Base-by-base conservation (phyloP, 2,329 filamentous ascomycete species). In the Aspergillus pseudonomiae region DNA sequence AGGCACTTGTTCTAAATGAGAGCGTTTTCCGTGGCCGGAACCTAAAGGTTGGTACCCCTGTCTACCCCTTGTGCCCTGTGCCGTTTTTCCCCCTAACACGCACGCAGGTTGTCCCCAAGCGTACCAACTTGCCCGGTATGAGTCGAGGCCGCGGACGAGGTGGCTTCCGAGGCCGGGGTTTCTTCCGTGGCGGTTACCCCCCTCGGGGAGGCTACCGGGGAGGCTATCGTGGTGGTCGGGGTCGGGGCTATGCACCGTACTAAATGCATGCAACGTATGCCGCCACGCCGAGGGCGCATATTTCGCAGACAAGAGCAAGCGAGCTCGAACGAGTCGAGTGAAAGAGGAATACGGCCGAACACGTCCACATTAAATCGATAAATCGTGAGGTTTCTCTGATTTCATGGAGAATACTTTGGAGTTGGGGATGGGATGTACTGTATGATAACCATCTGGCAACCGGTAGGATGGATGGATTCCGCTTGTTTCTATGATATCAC, bases 81-180 rank as follows among this genome's bases (percentile, higher is more conserved):
- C 41, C 19, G 32, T 58, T 46, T 16, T 63, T 70, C 56, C 39
- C 14, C 63, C 71, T 75, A 59, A 74, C 60, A 59, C 30, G 16
- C 54, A 82, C 82, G 10, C 50, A 92, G 90, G 90, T 92, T 62
- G 88, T 90, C 26, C 94, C 95, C 39, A 99, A 99, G 84, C 91
- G 95, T 66, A 99, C 95, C 71, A 99, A 99, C 77, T 84, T 99
- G 59, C 95, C 95, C 1, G 95, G 95, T 65, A 94, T 99, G 93
- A 91, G 87, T 70, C 89, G 94, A 67, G 93, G 93, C 62, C 82
- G 83, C 32, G 79, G 80, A 63, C 77, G 79, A 61, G 86, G 87
- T 62, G 82, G 81, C 12, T 81, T 80, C 69, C 79, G 84, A 16
- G 80, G 84, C 45, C 82, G 85, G 57, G 80, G 86, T 68, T 83